These are phyloP conservation scores for Cupressus sempervirens DNA, from an alignment of 75 land plant genomes.

Conservation along the genomic window DNA sequence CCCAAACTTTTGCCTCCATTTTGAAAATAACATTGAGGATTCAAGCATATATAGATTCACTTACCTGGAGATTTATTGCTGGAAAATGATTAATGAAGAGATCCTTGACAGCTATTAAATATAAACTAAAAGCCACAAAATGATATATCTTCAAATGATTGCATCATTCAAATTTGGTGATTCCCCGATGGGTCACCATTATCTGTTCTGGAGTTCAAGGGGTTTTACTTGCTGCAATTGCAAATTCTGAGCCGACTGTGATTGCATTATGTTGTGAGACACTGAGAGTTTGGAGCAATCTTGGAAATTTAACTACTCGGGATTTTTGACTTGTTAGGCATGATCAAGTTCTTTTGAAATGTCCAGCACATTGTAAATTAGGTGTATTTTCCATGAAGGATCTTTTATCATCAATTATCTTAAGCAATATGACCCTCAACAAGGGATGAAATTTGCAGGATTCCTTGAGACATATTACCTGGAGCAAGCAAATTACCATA, in stretches of 20 bases:
- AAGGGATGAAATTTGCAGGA: slow-evolving; percentile 10
- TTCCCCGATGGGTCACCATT: too few species aligned
- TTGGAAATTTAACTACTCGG: not conserved
- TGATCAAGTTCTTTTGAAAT: slow-evolving; percentile 6
- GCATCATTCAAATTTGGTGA: too few species aligned
- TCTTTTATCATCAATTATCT: not conserved
- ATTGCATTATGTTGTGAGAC: slow-evolving; percentile 10
- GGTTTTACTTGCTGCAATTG: not conserved
- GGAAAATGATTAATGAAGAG: too few species aligned
- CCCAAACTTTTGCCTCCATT: too few species aligned
- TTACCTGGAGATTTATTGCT: too few species aligned
- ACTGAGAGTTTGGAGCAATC: slow-evolving; percentile 14
- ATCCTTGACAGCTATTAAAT: too few species aligned
- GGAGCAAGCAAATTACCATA: too few species aligned
- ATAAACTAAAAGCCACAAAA: too few species aligned
- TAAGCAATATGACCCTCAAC: not conserved
- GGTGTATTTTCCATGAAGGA: not conserved
- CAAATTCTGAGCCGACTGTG: not conserved
- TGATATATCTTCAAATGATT: too few species aligned
- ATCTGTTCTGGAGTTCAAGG: slow-evolving; percentile 12
- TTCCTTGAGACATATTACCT: too few species aligned
- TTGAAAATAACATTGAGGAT: too few species aligned
- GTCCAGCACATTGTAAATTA: not conserved
- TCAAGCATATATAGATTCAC: too few species aligned
- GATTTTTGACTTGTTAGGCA: slow-evolving; percentile 7